Percentiles rank a stretch among this genome's conserved stretches.
These are phyloP conservation scores for Mycena chlorophos DNA, from an alignment of 768 basidiomycete genomes.

Conservation along the genomic window DNA sequence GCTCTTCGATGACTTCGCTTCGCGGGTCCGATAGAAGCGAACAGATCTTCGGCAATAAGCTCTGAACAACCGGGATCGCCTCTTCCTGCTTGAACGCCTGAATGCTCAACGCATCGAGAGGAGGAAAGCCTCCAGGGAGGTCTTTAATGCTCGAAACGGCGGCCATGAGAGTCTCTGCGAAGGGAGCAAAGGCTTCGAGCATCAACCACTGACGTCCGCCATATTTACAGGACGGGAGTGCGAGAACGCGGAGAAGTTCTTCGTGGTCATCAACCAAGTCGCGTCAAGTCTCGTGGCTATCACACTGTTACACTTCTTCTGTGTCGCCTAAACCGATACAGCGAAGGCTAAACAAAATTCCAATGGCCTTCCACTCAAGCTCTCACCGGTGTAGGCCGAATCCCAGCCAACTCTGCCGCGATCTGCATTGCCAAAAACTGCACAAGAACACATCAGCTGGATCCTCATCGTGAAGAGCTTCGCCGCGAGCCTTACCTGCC, in stretches of 20 bases:
- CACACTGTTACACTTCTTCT: too few species aligned
- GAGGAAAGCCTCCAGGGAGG: conserved; percentile 13
- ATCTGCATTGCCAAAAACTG: conserved; percentile 21
- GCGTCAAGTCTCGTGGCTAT: too few species aligned
- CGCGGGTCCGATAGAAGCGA: conserved; percentile 2
- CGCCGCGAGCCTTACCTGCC: conserved; percentile 8
- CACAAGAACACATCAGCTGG: too few species aligned
- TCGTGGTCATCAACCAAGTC: too few species aligned
- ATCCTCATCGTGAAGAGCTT: background rate
- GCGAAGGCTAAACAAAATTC: too few species aligned
- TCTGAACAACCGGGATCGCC: conserved; percentile 11
- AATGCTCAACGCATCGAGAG: background rate
- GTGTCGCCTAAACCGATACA: too few species aligned
- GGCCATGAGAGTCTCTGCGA: too few species aligned
- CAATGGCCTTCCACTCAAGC: too few species aligned
- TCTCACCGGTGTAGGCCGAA: background rate
- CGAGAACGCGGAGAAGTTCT: too few species aligned
- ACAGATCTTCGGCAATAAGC: conserved; percentile 8
- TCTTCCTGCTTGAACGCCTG: conserved; percentile 5
- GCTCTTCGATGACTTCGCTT: conserved; percentile 1
- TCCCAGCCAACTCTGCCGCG: conserved; percentile 12
- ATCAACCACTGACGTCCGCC: too few species aligned
- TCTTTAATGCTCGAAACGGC: conserved; percentile 23
- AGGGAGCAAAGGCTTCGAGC: too few species aligned
- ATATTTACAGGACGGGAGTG: too few species aligned